Conservation (phyloP, 1,139 yeast species). For the Casaregolazyma suthepensis region DNA sequence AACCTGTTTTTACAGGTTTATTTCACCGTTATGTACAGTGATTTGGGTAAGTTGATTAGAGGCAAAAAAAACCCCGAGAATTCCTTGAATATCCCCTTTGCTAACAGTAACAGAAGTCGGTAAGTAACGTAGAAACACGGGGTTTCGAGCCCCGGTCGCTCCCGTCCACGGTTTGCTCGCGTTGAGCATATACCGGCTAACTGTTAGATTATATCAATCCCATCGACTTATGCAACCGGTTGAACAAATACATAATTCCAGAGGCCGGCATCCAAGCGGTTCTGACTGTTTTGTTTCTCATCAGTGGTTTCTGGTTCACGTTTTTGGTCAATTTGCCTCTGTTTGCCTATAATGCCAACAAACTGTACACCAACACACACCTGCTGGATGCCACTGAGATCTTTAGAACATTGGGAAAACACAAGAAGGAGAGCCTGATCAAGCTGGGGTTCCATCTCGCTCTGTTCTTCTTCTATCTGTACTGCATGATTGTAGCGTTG, state of each 20-base stretch:
- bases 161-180: background rate
- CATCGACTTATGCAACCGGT: slow-evolving; percentile 88
- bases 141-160: background rate
- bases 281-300: slow-evolving; percentile 61
- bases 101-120: slow-evolving; percentile 16
- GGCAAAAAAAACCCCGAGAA: no score
- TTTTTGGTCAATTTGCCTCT: slow-evolving; percentile 83
- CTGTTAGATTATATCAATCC: slow-evolving; percentile 80
- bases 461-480: slow-evolving; percentile 91
- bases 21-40: slow-evolving; percentile 89
- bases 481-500: slow-evolving; percentile 94
- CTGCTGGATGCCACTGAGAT: slow-evolving; percentile 96
- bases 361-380: slow-evolving; percentile 46
- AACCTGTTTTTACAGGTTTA: slow-evolving; percentile 87
- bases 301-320: slow-evolving; percentile 92
- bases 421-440: slow-evolving; percentile 85
- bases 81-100: background rate
- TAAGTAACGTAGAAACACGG: slow-evolving; percentile 9
- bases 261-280: slow-evolving; percentile 83
- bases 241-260: slow-evolving; percentile 84
- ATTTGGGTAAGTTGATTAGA: slow-evolving; percentile 52
- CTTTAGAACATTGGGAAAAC: slow-evolving; percentile 87
- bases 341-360: slow-evolving; percentile 46
- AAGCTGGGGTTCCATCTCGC: slow-evolving; percentile 88
- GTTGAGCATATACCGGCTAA: slow-evolving; percentile 5